phyloP scores from a whole-genome alignment of 139 green algal genomes.

The Coccomyxa sp. region DNA sequence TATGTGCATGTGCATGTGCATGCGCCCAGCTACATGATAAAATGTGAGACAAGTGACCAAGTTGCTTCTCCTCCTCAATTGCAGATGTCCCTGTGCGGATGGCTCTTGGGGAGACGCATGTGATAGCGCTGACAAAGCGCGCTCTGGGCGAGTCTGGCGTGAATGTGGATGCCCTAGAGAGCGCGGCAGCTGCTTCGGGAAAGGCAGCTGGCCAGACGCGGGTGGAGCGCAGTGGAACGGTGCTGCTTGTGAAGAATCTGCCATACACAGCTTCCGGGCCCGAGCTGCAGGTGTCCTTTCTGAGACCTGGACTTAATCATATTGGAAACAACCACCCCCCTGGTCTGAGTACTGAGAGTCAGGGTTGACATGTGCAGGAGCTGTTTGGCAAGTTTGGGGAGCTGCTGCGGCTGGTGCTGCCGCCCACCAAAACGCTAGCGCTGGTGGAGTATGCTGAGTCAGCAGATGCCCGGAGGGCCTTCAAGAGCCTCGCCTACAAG shows the following conservation, averaged over 20 bases:
- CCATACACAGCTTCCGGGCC: conserved; percentile 67
- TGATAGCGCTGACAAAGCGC: conserved; percentile 89
- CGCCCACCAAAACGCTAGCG: conserved; percentile 78
- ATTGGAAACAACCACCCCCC: too few species aligned
- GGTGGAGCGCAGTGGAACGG: conserved; percentile 57
- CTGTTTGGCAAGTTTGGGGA: conserved; percentile 52
- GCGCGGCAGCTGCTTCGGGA: conserved; percentile 59
- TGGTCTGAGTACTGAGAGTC: too few species aligned
- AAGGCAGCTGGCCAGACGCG: conserved; percentile 19
- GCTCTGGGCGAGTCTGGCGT: conserved; percentile 70
- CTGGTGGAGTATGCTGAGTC: conserved; percentile 82
- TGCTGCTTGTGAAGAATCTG: conserved; percentile 96
- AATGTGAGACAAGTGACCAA: too few species aligned
- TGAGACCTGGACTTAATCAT: not conserved
- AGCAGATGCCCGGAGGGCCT: conserved; percentile 56
- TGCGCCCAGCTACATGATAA: too few species aligned
- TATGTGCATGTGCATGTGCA: too few species aligned
- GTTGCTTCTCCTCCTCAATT: too few species aligned
- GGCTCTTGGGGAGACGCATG: conserved; percentile 92
- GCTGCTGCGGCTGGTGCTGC: conserved; percentile 80
- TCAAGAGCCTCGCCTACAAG: conserved; percentile 91
- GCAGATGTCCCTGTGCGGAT: conserved; percentile 64
- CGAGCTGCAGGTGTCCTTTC: conserved; percentile 44
- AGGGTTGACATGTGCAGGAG: conserved; percentile 15
- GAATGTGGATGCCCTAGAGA: conserved; percentile 68